Evolutionary conservation across 306 rosid genomes (phyloP), one percentile per base, ranked within the genome.

Genomic region (Urtica urens): DNA sequence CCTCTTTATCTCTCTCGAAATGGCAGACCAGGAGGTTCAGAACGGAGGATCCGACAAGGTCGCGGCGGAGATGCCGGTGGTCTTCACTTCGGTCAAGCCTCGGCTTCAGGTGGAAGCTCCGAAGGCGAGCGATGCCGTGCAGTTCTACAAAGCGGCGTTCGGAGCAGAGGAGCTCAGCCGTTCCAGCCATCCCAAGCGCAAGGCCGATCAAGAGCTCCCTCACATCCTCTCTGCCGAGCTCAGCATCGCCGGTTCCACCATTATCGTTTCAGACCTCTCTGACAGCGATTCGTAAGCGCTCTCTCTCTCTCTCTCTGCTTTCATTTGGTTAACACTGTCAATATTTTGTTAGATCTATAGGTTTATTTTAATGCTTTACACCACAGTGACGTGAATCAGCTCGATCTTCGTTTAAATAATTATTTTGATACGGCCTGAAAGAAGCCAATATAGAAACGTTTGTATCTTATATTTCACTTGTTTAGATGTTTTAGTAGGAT

Each of bases 181-280:
- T 13, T 23, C 66, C 7, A 2, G 65, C 23, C 63, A 76, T 57
- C 58, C 93, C 3, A 87, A 87, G 71, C 93, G 96, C 37, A 87
- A 87, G 71, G 93, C 94, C 0, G 96, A 78, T 19, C 94, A 73
- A 3, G 96, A 87, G 56, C 58, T 44, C 4, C 93, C 87, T 23
- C 78, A 60, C 58, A 53, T 87, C 4, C 75, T 70, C 58, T 72
- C 67, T 0, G 93, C 82, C 10, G 70, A 78, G 68, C 81, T 83
- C 48, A 65, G 67, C 49, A 59, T 87, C 37, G 94, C 64, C 41
- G 83, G 66, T 25, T 67, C 60, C 46, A 38, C 67, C 12, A 3
- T 86, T 59, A 27, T 76, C 6, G 72, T 86, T 44, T 72, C 93
- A 15, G 85, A 75, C 62, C 24, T 9, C 1, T 42, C 23, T 0